phyloP scores from a whole-genome alignment of 768 basidiomycete genomes.

The Kwoniella bestiolae region DNA sequence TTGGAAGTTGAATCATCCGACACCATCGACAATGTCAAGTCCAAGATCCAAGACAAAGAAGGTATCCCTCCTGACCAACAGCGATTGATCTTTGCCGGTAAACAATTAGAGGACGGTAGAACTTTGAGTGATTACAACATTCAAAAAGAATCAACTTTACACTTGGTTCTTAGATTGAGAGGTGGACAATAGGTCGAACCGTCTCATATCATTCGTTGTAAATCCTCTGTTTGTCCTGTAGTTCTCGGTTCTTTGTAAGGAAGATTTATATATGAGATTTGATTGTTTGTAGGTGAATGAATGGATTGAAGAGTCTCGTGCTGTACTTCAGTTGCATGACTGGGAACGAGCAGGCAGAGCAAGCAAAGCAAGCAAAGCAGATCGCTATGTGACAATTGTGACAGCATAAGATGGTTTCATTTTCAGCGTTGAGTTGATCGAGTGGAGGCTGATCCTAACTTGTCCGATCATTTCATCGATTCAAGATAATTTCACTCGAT shows the following conservation, averaged over 20 bases:
- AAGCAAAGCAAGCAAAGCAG: not conserved
- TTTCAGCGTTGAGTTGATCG: too few species aligned
- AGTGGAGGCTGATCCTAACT: conserved; percentile 13
- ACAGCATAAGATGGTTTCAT: too few species aligned
- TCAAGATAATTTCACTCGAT: not conserved
- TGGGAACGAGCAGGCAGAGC: not conserved
- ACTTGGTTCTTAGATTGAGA: conserved; percentile 94
- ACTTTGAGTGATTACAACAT: conserved; percentile 59
- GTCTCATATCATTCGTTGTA: conserved; percentile 11
- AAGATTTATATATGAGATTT: not conserved
- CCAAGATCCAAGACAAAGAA: conserved; percentile 56
- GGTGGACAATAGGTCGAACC: conserved; percentile 81
- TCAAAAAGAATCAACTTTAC: conserved; percentile 99
- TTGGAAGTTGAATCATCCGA: conserved; percentile 49
- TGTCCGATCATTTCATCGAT: conserved; percentile 4
- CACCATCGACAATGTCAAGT: conserved; percentile 55
- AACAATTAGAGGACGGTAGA: conserved; percentile 53
- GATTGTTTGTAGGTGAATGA: not conserved
- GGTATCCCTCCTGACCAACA: conserved; percentile 57
- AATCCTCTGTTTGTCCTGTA: not conserved
- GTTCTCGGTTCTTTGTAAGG: conserved; percentile 1
- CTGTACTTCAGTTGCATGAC: too few species aligned
- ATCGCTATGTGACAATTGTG: too few species aligned
- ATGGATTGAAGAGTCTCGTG: not conserved
- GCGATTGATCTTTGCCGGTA: conserved; percentile 54